Evolutionary conservation across 768 basidiomycete genomes (phyloP), one percentile per base, ranked within the genome.

Genomic region (Boletellus emodensis): DNA sequence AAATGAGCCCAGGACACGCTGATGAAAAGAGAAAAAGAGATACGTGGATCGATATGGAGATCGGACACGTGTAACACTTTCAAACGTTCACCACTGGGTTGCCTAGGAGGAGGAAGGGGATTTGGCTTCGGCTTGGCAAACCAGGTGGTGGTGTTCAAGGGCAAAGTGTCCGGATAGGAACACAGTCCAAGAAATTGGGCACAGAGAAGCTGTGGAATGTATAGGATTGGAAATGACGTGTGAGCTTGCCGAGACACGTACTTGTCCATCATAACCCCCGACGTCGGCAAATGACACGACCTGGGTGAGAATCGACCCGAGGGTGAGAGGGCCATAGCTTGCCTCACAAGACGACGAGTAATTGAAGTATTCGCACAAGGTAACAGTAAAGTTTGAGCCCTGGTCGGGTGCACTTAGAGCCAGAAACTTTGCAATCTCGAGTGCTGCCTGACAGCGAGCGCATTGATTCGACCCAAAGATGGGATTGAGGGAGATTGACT

Each of bases 61-160:
- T 90, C 87, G 1, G 85, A 87, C n/a, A 90, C 49, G 61, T 90
- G 88, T 50, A 90, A 66, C 0, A 89, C 81, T 62, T 86, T 88
- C 38, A 88, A 69, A 34, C 80, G 74, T 58, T 85, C 66, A 12
- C 86, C 86, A 39, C 80, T 85, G 14, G 77, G 75, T 61, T 74
- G 72, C 63, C 75, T 84, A 0, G 74, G 73, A 9, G 71, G 53
- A n/a, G 84, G 85, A 12, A 83, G 74, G 4, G 82, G 82, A 26
- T 76, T 75, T 1, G 87, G 87, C 62, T 90, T 90, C 3, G 86
- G 84, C 64, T 87, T 90, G 26, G 78, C 72, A 66, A 90, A 90
- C 83, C 87, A 90, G 12, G 69, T 70, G 1, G 78, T 82, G 32
- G 83, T 60, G 60, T 90, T 77, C 55, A 90, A 72, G 4, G 83